Conservation (phyloP, 2,329 filamentous ascomycete genomes). For the Neocatenulostroma microsporum region DNA sequence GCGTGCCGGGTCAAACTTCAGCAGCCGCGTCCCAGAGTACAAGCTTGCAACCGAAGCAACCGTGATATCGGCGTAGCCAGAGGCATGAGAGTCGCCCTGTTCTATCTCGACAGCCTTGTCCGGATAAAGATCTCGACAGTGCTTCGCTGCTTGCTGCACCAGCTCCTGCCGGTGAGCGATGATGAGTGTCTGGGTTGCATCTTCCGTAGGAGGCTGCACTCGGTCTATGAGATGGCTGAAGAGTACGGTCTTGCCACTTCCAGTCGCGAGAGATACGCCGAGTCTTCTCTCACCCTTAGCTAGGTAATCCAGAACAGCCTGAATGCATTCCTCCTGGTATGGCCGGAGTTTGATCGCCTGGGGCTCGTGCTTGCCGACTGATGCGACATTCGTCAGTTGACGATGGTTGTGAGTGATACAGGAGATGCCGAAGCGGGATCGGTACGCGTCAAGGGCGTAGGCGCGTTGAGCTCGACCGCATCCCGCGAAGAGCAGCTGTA, state of each 20-base stretch:
- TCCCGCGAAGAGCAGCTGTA: too few species aligned
- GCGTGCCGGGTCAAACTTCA: conserved; percentile 66
- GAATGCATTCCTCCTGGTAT: conserved; percentile 86
- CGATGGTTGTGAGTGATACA: too few species aligned
- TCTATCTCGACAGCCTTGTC: conserved; percentile 77
- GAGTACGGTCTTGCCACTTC: conserved; percentile 86
- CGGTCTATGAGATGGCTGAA: conserved; percentile 91
- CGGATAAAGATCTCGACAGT: conserved; percentile 76
- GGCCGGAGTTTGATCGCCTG: conserved; percentile 52
- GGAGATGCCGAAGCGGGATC: too few species aligned
- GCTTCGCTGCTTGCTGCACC: conserved; percentile 83
- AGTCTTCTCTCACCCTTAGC: conserved; percentile 64
- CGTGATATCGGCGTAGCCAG: conserved; percentile 81
- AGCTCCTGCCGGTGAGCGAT: conserved; percentile 87
- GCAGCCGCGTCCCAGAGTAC: conserved; percentile 64
- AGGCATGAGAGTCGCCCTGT: conserved; percentile 72
- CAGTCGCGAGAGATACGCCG: conserved; percentile 78
- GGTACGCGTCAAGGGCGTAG: too few species aligned
- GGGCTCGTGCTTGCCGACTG: too few species aligned
- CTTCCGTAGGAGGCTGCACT: conserved; percentile 49
- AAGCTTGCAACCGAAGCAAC: conserved; percentile 86
- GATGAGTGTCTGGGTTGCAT: conserved; percentile 73
- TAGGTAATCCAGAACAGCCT: conserved; percentile 63
- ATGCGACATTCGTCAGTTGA: too few species aligned
- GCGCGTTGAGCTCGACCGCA: too few species aligned